Percentiles rank a stretch among this genome's conserved stretches.
Evolutionary conservation across 768 basidiomycete genomes (phyloP).

Genomic region (Mycena latifolia): DNA sequence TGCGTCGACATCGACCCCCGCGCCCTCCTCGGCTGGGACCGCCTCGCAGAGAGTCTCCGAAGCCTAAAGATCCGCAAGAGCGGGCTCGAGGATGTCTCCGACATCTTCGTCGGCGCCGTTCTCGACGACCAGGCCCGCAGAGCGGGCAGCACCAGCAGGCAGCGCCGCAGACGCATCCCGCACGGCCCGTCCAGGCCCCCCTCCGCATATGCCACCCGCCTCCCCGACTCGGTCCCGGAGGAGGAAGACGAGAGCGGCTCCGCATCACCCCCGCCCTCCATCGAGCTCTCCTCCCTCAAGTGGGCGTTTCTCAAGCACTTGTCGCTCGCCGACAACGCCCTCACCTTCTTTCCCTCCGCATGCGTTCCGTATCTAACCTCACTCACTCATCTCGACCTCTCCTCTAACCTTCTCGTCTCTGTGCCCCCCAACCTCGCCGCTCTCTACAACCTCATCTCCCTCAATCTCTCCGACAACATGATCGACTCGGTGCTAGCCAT

Average conservation of each 20-base stretch:
- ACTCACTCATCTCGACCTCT: constrained; percentile 88
- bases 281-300: constrained; percentile 66
- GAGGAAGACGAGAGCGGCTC: constrained; percentile 49
- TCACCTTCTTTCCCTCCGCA: constrained; percentile 83
- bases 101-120: constrained; percentile 84
- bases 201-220: constrained; percentile 61
- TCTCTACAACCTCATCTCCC: constrained; percentile 86
- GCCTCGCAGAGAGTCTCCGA: constrained; percentile 74
- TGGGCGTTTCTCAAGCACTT: constrained; percentile 86
- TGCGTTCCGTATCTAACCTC: constrained; percentile 76
- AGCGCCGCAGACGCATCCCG: constrained; percentile 60
- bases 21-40: constrained; percentile 86
- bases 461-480: constrained; percentile 98
- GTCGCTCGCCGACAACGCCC: constrained; percentile 81
- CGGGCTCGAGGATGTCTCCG: constrained; percentile 84
- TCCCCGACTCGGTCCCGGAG: constrained; percentile 72
- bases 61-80: constrained; percentile 84
- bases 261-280: constrained; percentile 46
- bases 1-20: constrained; percentile 88
- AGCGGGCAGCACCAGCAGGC: constrained; percentile 63
- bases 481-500: constrained; percentile 95
- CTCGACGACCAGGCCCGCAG: constrained; percentile 80
- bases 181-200: constrained; percentile 52
- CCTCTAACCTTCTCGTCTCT: constrained; percentile 90
- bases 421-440: constrained; percentile 82